phyloP scores from a whole-genome alignment of 352 stramenopile genomes.

The Phytophthora syringae region DNA sequence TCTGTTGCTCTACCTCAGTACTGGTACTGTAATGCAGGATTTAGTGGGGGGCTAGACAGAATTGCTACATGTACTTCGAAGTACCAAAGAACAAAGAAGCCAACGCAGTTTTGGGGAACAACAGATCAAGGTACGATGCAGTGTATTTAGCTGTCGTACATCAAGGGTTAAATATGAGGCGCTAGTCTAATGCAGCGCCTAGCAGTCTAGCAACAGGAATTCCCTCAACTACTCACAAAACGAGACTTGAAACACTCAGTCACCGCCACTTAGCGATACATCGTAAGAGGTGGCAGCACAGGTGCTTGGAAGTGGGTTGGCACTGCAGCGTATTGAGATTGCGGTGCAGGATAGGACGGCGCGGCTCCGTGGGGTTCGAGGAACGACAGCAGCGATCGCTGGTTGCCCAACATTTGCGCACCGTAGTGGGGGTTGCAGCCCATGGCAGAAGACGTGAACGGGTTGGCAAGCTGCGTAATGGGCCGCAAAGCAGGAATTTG shows the following conservation, averaged over 20 bases:
- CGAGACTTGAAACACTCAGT: conserved; percentile 18
- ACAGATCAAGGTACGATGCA: too few species aligned
- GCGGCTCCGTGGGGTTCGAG: conserved; percentile 26
- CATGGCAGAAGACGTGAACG: conserved; percentile 25
- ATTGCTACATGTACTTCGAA: too few species aligned
- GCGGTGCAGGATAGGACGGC: conserved; percentile 19
- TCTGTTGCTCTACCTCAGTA: too few species aligned
- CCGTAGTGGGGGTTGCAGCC: conserved; percentile 24
- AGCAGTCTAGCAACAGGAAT: conserved; percentile 32
- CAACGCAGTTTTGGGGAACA: too few species aligned
- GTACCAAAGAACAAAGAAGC: too few species aligned
- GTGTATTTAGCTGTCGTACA: too few species aligned
- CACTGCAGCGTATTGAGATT: conserved; percentile 27
- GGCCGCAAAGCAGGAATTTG: conserved; percentile 17
- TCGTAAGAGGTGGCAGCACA: conserved; percentile 36
- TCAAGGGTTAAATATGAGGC: conserved; percentile 37
- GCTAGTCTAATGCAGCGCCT: conserved; percentile 26
- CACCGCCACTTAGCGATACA: conserved; percentile 37
- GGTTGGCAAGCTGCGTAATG: conserved; percentile 27
- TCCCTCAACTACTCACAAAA: conserved; percentile 32
- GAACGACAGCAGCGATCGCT: conserved; percentile 51
- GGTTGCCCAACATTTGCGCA: conserved; percentile 29
- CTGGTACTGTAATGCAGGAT: too few species aligned
- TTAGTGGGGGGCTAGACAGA: too few species aligned
- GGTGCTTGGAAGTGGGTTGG: conserved; percentile 23